Conservation (phyloP, 257 asterid species). For the Datura wrightii region DNA sequence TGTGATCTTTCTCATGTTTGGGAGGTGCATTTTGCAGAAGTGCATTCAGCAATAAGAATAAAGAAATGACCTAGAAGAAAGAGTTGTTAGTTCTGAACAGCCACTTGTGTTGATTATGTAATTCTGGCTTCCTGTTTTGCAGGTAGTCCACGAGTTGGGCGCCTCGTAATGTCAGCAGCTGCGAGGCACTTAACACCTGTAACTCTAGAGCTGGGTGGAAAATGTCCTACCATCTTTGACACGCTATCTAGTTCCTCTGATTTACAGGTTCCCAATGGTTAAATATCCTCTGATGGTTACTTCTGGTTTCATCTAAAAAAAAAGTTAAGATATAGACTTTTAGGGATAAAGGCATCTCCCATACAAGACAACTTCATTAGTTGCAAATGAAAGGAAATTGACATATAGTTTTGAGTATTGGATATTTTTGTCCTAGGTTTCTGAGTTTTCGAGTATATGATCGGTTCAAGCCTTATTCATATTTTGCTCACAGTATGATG, state of each 20-base stretch:
- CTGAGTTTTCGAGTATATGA: background rate
- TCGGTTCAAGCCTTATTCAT: slow-evolving; percentile 23
- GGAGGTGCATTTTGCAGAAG: slow-evolving; percentile 1
- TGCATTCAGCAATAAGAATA: slow-evolving; percentile 9
- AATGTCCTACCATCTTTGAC: slow-evolving; percentile 86
- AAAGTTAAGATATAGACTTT: background rate
- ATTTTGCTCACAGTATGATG: slow-evolving; percentile 28
- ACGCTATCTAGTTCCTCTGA: slow-evolving; percentile 61
- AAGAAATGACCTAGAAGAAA: slow-evolving; percentile 19
- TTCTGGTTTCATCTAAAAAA: background rate
- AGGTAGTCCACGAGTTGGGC: slow-evolving; percentile 85
- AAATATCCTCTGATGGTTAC: background rate
- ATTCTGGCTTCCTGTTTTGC: slow-evolving; percentile 32
- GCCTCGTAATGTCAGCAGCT: slow-evolving; percentile 84
- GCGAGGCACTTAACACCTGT: slow-evolving; percentile 97
- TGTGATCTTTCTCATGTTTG: slow-evolving; percentile 6
- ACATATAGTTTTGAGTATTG: background rate
- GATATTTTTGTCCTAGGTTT: background rate
- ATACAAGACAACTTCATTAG: background rate
- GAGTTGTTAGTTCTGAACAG: background rate
- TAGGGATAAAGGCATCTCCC: background rate
- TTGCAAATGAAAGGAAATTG: slow-evolving; percentile 2
- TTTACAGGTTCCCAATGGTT: slow-evolving; percentile 56
- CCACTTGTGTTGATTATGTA: background rate
- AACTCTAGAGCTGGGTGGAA: slow-evolving; percentile 93